These are phyloP conservation scores for Irpex rosettiformis DNA, from an alignment of 1,284 basidiomycete genomes.

Conservation along the genomic window DNA sequence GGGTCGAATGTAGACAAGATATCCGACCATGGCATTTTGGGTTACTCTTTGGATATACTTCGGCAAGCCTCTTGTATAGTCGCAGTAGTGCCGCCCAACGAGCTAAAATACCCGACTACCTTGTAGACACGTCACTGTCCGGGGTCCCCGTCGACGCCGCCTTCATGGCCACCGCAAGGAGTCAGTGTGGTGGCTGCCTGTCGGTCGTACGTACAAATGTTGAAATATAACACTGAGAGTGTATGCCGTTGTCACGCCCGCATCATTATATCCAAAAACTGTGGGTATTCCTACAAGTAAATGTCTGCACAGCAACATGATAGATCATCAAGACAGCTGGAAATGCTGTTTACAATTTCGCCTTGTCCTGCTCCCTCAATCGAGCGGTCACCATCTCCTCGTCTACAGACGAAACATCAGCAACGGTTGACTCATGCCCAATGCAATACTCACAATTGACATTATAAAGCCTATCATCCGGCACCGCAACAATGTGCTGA, in stretches of 20 bases:
- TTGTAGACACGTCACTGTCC: too few species aligned
- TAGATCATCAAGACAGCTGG: neutral
- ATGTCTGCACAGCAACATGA: neutral
- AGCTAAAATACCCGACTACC: too few species aligned
- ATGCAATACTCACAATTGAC: constrained; percentile 63
- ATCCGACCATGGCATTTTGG: too few species aligned
- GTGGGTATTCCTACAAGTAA: neutral
- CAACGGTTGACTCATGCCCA: neutral
- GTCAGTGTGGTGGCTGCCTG: neutral
- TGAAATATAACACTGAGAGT: too few species aligned
- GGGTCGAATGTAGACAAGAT: too few species aligned
- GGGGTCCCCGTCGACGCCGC: constrained; percentile 8
- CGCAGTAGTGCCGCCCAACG: too few species aligned
- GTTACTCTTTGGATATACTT: too few species aligned
- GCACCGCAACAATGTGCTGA: constrained; percentile 60
- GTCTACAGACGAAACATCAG: constrained; percentile 21
- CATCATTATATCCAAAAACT: too few species aligned
- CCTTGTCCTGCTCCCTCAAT: constrained; percentile 41
- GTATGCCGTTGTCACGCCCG: too few species aligned
- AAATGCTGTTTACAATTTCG: constrained; percentile 40
- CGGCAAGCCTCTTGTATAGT: too few species aligned
- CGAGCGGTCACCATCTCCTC: constrained; percentile 49
- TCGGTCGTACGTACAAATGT: neutral
- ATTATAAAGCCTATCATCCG: constrained; percentile 70
- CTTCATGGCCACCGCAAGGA: constrained; percentile 6